Evolutionary conservation across 129 eudicot species (phyloP).

Genomic region (Centrapalus pauciflorus): DNA sequence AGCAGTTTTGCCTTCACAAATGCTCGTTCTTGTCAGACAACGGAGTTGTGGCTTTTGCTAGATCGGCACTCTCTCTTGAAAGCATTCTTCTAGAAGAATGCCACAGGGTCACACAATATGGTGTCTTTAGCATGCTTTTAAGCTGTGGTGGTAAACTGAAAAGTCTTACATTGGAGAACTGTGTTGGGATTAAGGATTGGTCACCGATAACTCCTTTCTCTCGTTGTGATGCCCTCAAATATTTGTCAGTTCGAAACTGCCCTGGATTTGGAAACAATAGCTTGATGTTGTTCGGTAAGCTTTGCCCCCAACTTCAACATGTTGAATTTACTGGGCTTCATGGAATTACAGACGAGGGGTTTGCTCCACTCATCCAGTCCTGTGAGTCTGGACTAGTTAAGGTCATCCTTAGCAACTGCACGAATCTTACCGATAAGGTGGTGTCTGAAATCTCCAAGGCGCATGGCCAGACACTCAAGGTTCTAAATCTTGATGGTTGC

Average conservation of each 20-base stretch:
- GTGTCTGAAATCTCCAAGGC: slow-evolving; percentile 39
- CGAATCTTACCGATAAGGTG: slow-evolving; percentile 46
- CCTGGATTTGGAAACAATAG: slow-evolving; percentile 64
- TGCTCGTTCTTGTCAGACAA: slow-evolving; percentile 64
- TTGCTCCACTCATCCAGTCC: slow-evolving; percentile 49
- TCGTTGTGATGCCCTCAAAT: slow-evolving; percentile 40
- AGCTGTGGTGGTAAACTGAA: slow-evolving; percentile 51
- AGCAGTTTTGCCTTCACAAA: slow-evolving; percentile 42
- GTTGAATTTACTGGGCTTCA: slow-evolving; percentile 52
- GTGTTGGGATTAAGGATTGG: slow-evolving; percentile 59
- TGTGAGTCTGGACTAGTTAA: slow-evolving; percentile 49
- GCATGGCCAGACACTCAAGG: slow-evolving; percentile 70
- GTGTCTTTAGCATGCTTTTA: slow-evolving; percentile 45
- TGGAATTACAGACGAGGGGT: slow-evolving; percentile 54
- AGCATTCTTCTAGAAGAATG: slow-evolving; percentile 70
- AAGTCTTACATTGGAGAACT: slow-evolving; percentile 52
- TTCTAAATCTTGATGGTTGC: slow-evolving; percentile 64
- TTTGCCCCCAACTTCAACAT: slow-evolving; percentile 63
- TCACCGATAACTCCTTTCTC: slow-evolving; percentile 24
- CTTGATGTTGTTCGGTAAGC: slow-evolving; percentile 49
- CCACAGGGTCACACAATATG: slow-evolving; percentile 74
- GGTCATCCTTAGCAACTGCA: slow-evolving; percentile 49
- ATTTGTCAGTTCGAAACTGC: slow-evolving; percentile 64
- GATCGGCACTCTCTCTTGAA: slow-evolving; percentile 50
- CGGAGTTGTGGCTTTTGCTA: slow-evolving; percentile 62